A percentile compares a stretch with the other conserved stretches of the same genome.
phyloP scores from a whole-genome alignment of 345 rosid genomes.

The Citrus sp. region DNA sequence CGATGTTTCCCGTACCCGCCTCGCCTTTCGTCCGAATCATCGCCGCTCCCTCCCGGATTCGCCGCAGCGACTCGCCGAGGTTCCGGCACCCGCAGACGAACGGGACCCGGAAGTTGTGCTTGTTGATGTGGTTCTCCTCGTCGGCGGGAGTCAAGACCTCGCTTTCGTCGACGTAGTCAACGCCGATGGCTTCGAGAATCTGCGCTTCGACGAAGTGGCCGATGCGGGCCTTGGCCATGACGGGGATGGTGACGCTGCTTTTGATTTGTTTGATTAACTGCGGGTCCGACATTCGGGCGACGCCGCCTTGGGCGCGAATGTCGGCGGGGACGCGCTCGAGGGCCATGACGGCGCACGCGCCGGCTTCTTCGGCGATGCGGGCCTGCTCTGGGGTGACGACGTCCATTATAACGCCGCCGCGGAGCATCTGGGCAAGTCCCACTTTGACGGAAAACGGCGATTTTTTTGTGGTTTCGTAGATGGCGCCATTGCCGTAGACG shows the following conservation, averaged over 20 bases:
- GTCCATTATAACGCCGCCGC: constrained; percentile 45
- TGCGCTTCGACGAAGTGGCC: constrained; percentile 47
- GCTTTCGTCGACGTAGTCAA: constrained; percentile 43
- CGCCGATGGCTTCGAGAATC: constrained; percentile 36
- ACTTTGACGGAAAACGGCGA: constrained; percentile 39
- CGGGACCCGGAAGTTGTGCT: constrained; percentile 41
- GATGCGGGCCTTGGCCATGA: constrained; percentile 45
- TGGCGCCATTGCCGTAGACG: constrained; percentile 40
- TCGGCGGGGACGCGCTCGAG: constrained; percentile 43
- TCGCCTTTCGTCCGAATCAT: constrained; percentile 42
- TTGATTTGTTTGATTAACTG: constrained; percentile 39
- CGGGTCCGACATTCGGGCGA: constrained; percentile 43
- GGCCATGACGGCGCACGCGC: constrained; percentile 48
- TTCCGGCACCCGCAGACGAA: constrained; percentile 47
- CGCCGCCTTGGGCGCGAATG: constrained; percentile 39
- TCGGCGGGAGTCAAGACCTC: constrained; percentile 37
- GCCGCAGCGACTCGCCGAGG: constrained; percentile 34
- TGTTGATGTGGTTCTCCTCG: constrained; percentile 38
- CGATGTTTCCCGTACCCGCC: constrained; percentile 40
- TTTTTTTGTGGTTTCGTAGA: constrained; percentile 32
- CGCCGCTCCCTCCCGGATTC: constrained; percentile 43
- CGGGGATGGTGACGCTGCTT: constrained; percentile 38
- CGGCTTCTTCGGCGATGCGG: constrained; percentile 41
- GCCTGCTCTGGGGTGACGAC: constrained; percentile 43
- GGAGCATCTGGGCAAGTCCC: constrained; percentile 43